A percentile compares a stretch with the other conserved stretches of the same genome.
Evolutionary conservation across 768 basidiomycete genomes (phyloP).

Genomic region (Amanita rubescens): DNA sequence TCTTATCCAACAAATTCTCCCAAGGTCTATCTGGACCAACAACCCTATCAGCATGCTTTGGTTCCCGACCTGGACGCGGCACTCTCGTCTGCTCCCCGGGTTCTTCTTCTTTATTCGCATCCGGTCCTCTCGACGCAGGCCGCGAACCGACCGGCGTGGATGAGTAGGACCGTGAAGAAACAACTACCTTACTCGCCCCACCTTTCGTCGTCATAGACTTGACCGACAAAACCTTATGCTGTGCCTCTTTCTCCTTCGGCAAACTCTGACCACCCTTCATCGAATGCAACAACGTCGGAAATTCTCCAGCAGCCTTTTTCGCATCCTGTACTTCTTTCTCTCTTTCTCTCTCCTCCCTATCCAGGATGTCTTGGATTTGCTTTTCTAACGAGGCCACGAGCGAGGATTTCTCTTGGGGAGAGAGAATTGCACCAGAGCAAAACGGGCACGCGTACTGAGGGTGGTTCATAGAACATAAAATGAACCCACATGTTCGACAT

Average conservation of each 20-base stretch:
- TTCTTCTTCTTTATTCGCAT: constrained; percentile 10
- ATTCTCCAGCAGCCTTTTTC: constrained; percentile 47
- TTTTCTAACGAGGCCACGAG: constrained; percentile 38
- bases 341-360: constrained; percentile 41
- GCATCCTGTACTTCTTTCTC: constrained; percentile 41
- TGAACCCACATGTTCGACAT: constrained; percentile 52
- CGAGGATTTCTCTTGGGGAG: constrained; percentile 20
- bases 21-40: constrained; percentile 31
- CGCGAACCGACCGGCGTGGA: constrained; percentile 31
- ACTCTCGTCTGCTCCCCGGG: constrained; percentile 28
- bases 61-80: constrained; percentile 28
- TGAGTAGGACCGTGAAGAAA: constrained; percentile 40
- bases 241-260: neutral
- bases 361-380: constrained; percentile 35
- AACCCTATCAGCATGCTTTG: constrained; percentile 24
- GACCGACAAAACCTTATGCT: constrained; percentile 54
- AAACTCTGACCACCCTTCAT: too few relatives aligned
- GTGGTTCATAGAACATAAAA: constrained; percentile 51
- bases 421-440: constrained; percentile 36
- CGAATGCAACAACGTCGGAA: constrained; percentile 41
- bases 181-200: constrained; percentile 30
- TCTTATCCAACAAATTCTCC: constrained; percentile 30
- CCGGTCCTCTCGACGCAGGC: constrained; percentile 21
- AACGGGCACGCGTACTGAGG: constrained; percentile 50
- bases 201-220: constrained; percentile 20